phyloP scores from a whole-genome alignment of 306 rosid species.

The Vigna radiata region DNA sequence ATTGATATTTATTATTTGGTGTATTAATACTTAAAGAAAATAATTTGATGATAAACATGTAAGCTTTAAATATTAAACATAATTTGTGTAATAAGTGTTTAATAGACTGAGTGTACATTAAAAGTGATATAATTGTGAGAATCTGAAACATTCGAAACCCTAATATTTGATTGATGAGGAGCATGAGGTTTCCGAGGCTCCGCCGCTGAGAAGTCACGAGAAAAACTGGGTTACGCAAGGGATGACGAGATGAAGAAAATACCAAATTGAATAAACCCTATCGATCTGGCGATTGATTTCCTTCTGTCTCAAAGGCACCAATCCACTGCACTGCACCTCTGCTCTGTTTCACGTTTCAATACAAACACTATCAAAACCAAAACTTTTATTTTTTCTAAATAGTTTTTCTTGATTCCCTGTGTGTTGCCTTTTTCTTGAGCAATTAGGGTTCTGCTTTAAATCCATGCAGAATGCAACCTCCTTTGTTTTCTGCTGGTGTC shows the following conservation, averaged over 20 bases:
- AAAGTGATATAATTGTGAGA: no score
- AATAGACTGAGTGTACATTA: no score
- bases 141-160: no score
- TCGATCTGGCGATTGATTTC: background rate
- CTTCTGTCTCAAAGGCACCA: background rate
- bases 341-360: constrained; percentile 36
- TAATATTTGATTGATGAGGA: background rate
- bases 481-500: constrained; percentile 23
- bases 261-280: background rate
- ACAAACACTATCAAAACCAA: constrained; percentile 27
- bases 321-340: background rate
- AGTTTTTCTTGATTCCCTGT: background rate
- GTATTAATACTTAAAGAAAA: no score
- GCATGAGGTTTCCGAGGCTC: background rate
- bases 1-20: no score
- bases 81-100: no score
- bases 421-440: constrained; percentile 19
- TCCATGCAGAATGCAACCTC: constrained; percentile 16
- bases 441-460: background rate
- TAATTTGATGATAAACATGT: no score
- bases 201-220: background rate
- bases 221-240: no score
- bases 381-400: background rate
- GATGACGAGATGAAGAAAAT: background rate
- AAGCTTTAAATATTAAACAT: no score